Conservation (phyloP, 1,139 yeast genomes). For the Lipomyces yarrowii region DNA sequence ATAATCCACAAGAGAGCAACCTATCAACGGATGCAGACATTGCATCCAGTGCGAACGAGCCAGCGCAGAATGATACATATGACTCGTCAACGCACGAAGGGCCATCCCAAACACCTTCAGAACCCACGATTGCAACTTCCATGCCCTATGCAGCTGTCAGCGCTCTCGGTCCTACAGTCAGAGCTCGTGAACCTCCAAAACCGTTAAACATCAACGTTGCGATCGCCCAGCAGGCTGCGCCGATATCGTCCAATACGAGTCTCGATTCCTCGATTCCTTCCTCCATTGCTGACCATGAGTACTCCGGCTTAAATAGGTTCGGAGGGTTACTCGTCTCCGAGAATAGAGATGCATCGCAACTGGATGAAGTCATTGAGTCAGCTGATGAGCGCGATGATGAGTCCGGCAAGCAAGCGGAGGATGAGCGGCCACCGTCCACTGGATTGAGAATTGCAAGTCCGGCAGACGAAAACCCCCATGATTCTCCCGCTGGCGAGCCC, state of each 20-base stretch:
- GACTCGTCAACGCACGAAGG: background rate
- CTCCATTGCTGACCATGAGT: slow-evolving; percentile 19
- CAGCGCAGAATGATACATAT: background rate
- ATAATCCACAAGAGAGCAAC: background rate
- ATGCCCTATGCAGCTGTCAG: background rate
- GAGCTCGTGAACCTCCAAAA: slow-evolving; percentile 1
- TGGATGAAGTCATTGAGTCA: background rate
- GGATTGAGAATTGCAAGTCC: background rate
- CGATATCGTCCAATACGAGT: slow-evolving; percentile 8
- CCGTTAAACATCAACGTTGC: slow-evolving; percentile 11
- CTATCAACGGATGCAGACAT: background rate
- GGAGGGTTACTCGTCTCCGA: slow-evolving; percentile 4
- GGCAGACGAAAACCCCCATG: background rate
- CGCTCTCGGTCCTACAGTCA: background rate
- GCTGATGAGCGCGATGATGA: background rate
- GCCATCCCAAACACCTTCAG: background rate
- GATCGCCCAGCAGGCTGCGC: background rate
- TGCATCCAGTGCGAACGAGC: background rate
- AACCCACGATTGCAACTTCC: background rate
- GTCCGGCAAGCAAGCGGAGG: background rate
- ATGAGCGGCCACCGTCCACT: background rate
- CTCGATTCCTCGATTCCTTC: slow-evolving; percentile 24
- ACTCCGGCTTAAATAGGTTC: slow-evolving; percentile 17
- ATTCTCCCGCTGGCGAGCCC: background rate
- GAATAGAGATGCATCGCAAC: background rate